Base-by-base conservation (phyloP, 2,329 filamentous ascomycete genomes). In the Septoria linicola region DNA sequence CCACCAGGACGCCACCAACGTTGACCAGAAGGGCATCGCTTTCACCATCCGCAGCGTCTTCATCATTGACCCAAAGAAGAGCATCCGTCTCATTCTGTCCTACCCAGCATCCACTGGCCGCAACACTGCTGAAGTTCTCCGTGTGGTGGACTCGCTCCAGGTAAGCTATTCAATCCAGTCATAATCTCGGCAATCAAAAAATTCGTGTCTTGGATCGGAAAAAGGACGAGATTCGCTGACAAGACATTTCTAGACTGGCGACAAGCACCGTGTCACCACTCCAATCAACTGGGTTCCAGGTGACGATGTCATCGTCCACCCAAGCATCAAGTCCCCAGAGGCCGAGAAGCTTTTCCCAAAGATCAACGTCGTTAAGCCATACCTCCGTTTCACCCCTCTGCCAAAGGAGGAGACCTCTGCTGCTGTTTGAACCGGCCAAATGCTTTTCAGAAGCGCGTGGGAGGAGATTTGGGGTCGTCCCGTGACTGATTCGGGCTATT, bases 11-110 rank as follows among this genome's bases (percentile, higher is more conserved):
- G 75, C 79, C 54, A 82, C 80, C 70, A 82, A 81, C 66, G 75
- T 83, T 58, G 76, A 82, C 62, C 65, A 65, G 56, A 78, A 78
- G 72, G 76, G 76, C 66, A 72, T 76, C 53, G 80, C 81, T 42
- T 83, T 83, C 70, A 83, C 80, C 64, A 83, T 83, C 70, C 80
- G 81, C 67, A 81, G 78, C 49, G 80, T 84, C 65, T 84, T 83
- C 72, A 72, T 83, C 69, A 82, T 84, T 68, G 80, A 84, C 72
- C 81, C 80, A 51, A 80, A 79, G 72, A 82, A 82, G 76, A 81
- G 75, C 55, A 83, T 84, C 66, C 79, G 80, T 59, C 53, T 59
- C 41, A 83, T 82, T 64, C 72, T 84, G 54, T 78, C 78, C 56
- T 84, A 84, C 74, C 80, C 80, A 20, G 81, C 81, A 42, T 81